Conservation (phyloP, 177 flowering plant genomes). For the Vitis hybrid region DNA sequence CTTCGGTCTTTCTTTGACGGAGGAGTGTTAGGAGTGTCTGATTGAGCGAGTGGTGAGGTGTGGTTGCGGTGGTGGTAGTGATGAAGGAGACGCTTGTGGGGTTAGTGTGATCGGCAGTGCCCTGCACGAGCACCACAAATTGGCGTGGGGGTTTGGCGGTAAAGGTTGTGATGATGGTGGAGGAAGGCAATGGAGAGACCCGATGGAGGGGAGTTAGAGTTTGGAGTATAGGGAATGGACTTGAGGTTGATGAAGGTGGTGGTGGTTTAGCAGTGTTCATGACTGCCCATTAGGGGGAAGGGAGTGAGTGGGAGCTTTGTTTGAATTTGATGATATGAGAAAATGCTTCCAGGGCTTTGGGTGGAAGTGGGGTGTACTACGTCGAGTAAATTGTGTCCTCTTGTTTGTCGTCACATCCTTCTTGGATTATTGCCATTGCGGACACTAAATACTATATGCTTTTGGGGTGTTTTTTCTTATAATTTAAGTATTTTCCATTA, state of each 20-base stretch:
- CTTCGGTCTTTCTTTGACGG: constrained; percentile 78
- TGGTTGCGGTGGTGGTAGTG: constrained; percentile 12
- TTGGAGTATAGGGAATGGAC: constrained; percentile 11
- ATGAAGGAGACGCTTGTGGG: constrained; percentile 16
- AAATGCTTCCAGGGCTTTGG: constrained; percentile 6
- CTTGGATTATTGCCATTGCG: neutral
- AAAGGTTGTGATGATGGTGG: constrained; percentile 15
- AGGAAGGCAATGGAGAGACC: constrained; percentile 9
- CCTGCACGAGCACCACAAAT: constrained; percentile 10
- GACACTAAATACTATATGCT: too few species aligned
- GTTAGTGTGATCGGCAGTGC: constrained; percentile 24
- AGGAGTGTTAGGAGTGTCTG: constrained; percentile 63
- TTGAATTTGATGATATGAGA: neutral
- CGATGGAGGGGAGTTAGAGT: constrained; percentile 8
- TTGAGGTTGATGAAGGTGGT: constrained; percentile 8
- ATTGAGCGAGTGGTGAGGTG: constrained; percentile 17
- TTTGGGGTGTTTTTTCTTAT: too few species aligned
- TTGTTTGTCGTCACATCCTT: constrained; percentile 9
- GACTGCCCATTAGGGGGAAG: constrained; percentile 31
- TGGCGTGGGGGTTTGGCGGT: constrained; percentile 14
- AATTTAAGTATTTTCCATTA: too few species aligned
- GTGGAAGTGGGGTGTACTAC: constrained; percentile 35
- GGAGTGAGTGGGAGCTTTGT: neutral
- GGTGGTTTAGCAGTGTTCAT: constrained; percentile 28
- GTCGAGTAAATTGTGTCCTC: constrained; percentile 37